Percentiles rank a stretch among this genome's conserved stretches.
phyloP scores from a whole-genome alignment of 352 stramenopile species.

The Phytophthora fragariaefolia region DNA sequence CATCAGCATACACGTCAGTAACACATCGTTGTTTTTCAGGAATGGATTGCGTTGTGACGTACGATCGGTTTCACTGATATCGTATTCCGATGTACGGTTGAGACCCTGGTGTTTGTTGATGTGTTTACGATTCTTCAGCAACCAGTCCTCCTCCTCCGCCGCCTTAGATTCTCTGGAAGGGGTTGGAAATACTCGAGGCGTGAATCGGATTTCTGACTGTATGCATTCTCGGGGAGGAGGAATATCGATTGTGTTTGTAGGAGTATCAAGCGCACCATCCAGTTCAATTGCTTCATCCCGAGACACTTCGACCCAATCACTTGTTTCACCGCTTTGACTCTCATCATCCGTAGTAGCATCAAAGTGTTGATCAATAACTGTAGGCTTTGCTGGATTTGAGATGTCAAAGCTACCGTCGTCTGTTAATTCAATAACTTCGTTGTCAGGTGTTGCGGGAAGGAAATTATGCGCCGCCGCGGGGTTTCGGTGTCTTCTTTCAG shows the following conservation, averaged over 20 bases:
- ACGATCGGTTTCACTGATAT: constrained; percentile 90
- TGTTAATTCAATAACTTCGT: constrained; percentile 57
- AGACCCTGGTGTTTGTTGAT: constrained; percentile 77
- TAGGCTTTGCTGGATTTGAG: constrained; percentile 10
- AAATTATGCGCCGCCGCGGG: too few species aligned
- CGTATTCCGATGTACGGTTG: constrained; percentile 52
- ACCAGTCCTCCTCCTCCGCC: constrained; percentile 82
- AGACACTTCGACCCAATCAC: not conserved
- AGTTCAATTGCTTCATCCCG: constrained; percentile 24
- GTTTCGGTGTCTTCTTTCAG: constrained; percentile 11
- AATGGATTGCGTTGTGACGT: constrained; percentile 17
- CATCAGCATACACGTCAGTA: constrained; percentile 2
- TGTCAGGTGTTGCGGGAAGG: too few species aligned
- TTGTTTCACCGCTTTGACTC: not conserved
- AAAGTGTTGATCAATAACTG: not conserved
- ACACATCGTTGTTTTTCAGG: not conserved
- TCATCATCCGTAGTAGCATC: constrained; percentile 3
- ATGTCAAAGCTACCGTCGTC: constrained; percentile 64
- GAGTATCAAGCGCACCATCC: not conserved
- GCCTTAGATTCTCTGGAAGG: constrained; percentile 83
- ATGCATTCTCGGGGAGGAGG: constrained; percentile 51
- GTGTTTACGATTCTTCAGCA: constrained; percentile 85
- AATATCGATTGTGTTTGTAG: constrained; percentile 26
- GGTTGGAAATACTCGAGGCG: constrained; percentile 77
- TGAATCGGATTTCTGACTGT: constrained; percentile 76